Conservation (phyloP, 2,329 filamentous ascomycete genomes). For the Coniochaeta pulveracea region DNA sequence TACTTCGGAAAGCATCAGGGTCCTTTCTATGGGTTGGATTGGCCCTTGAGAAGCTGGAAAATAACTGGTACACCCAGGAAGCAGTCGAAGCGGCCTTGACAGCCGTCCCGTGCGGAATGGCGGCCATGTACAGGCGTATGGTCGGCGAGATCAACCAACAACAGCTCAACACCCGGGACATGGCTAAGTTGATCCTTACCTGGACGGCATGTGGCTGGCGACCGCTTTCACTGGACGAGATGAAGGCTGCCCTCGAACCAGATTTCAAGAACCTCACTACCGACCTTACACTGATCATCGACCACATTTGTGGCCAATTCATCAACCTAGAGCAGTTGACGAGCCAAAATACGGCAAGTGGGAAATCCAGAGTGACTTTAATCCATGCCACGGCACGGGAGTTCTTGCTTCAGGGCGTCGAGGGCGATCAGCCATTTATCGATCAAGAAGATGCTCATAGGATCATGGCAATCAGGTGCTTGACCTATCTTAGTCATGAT, state of each 20-base stretch:
- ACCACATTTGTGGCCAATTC: conserved; percentile 2
- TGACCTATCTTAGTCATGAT: neutral
- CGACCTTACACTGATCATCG: neutral
- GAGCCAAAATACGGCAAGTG: neutral
- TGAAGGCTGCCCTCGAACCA: neutral
- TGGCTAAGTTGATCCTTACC: conserved; percentile 1
- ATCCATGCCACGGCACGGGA: conserved; percentile 4
- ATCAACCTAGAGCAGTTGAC: neutral
- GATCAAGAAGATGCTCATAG: neutral
- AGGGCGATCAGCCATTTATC: neutral
- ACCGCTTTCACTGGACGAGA: conserved; percentile 1
- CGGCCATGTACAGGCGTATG: conserved; percentile 4
- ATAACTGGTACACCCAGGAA: conserved; percentile 3
- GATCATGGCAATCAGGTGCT: neutral
- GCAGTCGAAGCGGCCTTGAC: conserved; percentile 1
- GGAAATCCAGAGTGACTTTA: too few relatives aligned
- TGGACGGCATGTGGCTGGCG: conserved; percentile 4
- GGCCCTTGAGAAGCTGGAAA: neutral
- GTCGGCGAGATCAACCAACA: neutral
- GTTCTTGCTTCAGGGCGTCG: conserved; percentile 1
- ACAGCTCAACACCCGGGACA: neutral
- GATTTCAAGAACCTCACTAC: conserved; percentile 3
- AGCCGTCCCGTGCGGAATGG: conserved; percentile 1
- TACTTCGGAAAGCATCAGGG: neutral
- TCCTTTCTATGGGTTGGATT: conserved; percentile 2